phyloP scores from a whole-genome alignment of 139 green algal species.

The Tetraselmis striata region DNA sequence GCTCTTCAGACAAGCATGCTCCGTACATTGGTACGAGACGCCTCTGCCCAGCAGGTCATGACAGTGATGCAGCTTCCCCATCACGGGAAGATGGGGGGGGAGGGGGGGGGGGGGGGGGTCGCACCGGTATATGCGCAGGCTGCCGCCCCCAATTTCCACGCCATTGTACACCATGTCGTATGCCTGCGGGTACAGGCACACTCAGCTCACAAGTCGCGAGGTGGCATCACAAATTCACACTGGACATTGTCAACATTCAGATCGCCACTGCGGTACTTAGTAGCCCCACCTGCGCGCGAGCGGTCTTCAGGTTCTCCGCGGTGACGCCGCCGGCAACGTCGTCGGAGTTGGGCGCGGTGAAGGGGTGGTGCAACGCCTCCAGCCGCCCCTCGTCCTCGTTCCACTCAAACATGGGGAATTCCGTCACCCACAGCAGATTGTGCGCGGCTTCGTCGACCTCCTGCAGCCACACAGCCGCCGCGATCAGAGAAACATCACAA shows the following conservation, averaged over 20 bases:
- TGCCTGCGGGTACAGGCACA: constrained; percentile 53
- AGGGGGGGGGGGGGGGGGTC: too few species aligned
- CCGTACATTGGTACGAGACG: too few species aligned
- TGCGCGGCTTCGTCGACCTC: constrained; percentile 42
- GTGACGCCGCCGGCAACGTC: constrained; percentile 38
- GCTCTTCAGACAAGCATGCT: too few species aligned
- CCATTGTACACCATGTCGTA: constrained; percentile 99
- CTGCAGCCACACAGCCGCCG: not conserved
- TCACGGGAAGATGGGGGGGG: too few species aligned
- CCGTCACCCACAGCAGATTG: constrained; percentile 86
- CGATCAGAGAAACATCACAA: too few species aligned
- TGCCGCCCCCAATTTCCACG: constrained; percentile 90
- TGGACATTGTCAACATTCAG: too few species aligned
- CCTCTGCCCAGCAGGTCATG: too few species aligned
- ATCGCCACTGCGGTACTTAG: too few species aligned
- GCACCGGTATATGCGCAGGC: constrained; percentile 80
- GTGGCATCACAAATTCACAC: too few species aligned
- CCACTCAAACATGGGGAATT: constrained; percentile 98
- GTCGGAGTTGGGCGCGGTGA: constrained; percentile 85
- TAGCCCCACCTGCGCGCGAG: constrained; percentile 8
- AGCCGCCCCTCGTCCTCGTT: constrained; percentile 74
- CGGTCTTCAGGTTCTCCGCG: constrained; percentile 23
- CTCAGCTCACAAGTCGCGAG: too few species aligned
- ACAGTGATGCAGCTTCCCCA: too few species aligned
- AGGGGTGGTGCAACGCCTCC: constrained; percentile 91